A percentile compares a stretch with the other conserved stretches of the same genome.
phyloP scores from a whole-genome alignment of 306 rosid species.

The Vigna nakashimae region DNA sequence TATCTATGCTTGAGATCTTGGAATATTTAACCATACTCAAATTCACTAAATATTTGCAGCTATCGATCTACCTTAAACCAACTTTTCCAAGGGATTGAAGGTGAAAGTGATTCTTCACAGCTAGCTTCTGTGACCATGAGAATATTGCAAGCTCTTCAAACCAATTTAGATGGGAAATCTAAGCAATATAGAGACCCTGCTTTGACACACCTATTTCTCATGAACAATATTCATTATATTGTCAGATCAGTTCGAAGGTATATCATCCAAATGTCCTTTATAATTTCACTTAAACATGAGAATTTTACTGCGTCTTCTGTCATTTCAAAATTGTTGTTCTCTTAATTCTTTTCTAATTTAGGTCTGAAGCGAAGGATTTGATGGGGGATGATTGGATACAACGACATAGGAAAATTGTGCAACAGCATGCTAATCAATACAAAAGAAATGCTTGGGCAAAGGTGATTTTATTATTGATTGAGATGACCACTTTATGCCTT shows the following conservation, averaged over 20 bases:
- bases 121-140: slow-evolving; percentile 77
- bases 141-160: slow-evolving; percentile 89
- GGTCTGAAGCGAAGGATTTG: slow-evolving; percentile 94
- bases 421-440: slow-evolving; percentile 90
- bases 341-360: slow-evolving; percentile 39
- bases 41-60: slow-evolving; percentile 51
- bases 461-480: slow-evolving; percentile 50
- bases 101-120: slow-evolving; percentile 64
- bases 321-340: background rate
- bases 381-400: slow-evolving; percentile 96
- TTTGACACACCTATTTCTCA: slow-evolving; percentile 79
- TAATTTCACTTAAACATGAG: slow-evolving; percentile 27
- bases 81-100: slow-evolving; percentile 80
- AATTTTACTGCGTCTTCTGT: slow-evolving; percentile 26
- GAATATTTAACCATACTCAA: slow-evolving; percentile 25
- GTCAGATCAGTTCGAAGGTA: slow-evolving; percentile 94
- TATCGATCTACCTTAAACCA: slow-evolving; percentile 85
- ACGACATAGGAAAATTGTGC: slow-evolving; percentile 80
- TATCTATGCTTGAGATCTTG: background rate
- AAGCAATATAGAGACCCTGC: slow-evolving; percentile 56
- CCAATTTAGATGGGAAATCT: slow-evolving; percentile 76
- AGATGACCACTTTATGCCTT: background rate
- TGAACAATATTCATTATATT: slow-evolving; percentile 90
- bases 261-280: slow-evolving; percentile 28
- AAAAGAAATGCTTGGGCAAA: slow-evolving; percentile 86